Evolutionary conservation across 306 rosid genomes (phyloP), one percentile per base, ranked within the genome.

Genomic region (Vachellia collinsii): DNA sequence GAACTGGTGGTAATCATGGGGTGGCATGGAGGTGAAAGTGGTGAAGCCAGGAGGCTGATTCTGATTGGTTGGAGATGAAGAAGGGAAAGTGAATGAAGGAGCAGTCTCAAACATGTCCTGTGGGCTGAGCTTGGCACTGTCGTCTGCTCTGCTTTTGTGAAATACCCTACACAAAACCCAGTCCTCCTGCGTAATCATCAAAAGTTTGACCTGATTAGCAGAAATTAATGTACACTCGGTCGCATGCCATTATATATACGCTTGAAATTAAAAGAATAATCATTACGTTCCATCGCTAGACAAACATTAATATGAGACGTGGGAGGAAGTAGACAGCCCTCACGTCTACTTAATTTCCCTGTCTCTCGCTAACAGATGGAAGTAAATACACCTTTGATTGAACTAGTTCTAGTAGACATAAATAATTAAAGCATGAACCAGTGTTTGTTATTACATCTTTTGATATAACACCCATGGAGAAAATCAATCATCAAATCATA

Each of bases 121-220:
- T 53, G 86, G 87, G 87, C 79, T 83, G 38, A 80, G 84, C 84
- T 86, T 88, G 70, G 42, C 86, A 86, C 23, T 82, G 79, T 88
- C 72, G 43, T 90, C 93, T 73, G 58, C 76, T 79, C 94, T 92
- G 72, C 94, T 83, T 78, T 96, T 96, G 86, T 93, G 88, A 72
- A 93, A 93, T 4, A 95, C 99, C 79, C 99, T 89, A 59, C 99
- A 95, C 50, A 95, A 85, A 56, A 96, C 99, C 99, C 99, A 96
- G 82, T 96, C 99, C 76, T 96, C 99, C 99, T 96, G 92, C 89
- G 85, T 59, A 75, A 83, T 77, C 75, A 79, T 68, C 29, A 59
- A 68, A 73, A 42, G 39, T 70, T 38, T 62, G 62, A 81, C 71
- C 76, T 76, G 46, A 75, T 88, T 84, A 87, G 84, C 76, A 41